Percentiles rank a stretch among this genome's conserved stretches.
phyloP scores from a whole-genome alignment of 331 rosid genomes.

The Acacia concinna region DNA sequence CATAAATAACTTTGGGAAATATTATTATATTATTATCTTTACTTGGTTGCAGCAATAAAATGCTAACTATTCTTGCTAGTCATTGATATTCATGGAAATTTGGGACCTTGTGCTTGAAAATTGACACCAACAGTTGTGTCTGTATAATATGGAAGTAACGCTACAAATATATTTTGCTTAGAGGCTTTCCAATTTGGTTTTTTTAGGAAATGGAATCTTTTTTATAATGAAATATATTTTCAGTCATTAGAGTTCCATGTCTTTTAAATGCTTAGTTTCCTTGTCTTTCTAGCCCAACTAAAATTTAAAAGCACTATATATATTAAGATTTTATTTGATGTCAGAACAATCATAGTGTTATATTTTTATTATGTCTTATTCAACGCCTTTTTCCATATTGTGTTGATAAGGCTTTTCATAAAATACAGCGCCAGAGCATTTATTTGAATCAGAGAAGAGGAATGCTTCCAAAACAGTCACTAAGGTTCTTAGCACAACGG shows the following conservation, averaged over 20 bases:
- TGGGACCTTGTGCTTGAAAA: not conserved
- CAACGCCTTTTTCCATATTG: not conserved
- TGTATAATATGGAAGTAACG: not conserved
- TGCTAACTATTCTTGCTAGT: constrained; percentile 11
- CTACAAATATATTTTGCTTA: not conserved
- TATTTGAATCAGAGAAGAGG: constrained; percentile 32
- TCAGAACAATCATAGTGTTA: constrained; percentile 24
- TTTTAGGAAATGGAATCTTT: not conserved
- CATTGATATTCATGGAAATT: constrained; percentile 24
- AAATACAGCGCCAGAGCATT: constrained; percentile 44
- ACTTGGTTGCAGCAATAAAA: constrained; percentile 3
- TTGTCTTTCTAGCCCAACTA: not conserved
- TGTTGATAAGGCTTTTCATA: constrained; percentile 31
- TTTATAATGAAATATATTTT: not conserved
- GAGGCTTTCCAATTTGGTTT: not conserved
- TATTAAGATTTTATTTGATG: constrained; percentile 17
- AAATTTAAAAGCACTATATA: constrained; percentile 21
- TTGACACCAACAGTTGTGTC: not conserved
- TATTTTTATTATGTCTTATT: constrained; percentile 15
- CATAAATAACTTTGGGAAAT: constrained; percentile 9
- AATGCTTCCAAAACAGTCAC: constrained; percentile 35
- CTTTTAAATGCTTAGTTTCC: not conserved
- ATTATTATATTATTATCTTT: constrained; percentile 17
- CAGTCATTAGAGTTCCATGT: not conserved
- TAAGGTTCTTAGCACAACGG: constrained; percentile 34